These are phyloP conservation scores for Apiotrichum montevideense DNA, from an alignment of 1,284 basidiomycete species.

Conservation along the genomic window DNA sequence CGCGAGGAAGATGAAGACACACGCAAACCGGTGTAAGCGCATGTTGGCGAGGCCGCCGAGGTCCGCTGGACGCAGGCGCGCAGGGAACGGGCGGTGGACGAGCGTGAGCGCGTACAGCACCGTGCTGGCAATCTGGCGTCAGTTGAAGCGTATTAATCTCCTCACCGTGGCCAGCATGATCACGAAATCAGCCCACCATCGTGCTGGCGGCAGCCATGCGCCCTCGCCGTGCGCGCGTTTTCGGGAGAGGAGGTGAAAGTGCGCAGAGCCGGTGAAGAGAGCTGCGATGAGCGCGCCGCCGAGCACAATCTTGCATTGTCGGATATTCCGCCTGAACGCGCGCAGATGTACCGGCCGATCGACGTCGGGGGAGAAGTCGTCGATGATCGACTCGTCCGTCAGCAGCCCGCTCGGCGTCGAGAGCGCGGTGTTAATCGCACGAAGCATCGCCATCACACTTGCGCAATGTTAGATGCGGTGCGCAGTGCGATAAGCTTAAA, in stretches of 20 bases:
- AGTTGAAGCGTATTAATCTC: background rate
- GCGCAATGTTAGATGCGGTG: too few relatives aligned
- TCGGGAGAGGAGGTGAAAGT: background rate
- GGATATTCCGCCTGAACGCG: constrained; percentile 1
- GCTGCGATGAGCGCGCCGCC: background rate
- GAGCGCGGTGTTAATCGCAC: background rate
- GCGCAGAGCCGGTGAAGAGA: background rate
- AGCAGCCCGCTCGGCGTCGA: background rate
- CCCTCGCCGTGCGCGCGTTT: background rate
- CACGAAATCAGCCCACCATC: background rate
- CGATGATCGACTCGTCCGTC: background rate
- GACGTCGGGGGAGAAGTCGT: constrained; percentile 1
- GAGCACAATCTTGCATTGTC: constrained; percentile 1
- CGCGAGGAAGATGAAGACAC: constrained; percentile 10
- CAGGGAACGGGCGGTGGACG: constrained; percentile 27
- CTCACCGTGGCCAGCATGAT: background rate
- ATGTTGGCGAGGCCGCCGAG: constrained; percentile 15
- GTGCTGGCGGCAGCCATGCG: background rate
- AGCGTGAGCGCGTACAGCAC: constrained; percentile 13
- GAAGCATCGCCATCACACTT: background rate
- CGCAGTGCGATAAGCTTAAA: too few relatives aligned
- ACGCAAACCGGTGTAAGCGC: constrained; percentile 7
- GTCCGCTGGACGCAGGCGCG: constrained; percentile 9
- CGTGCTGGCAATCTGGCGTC: constrained; percentile 2
- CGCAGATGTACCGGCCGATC: background rate